Conservation (phyloP, 345 rosid genomes). For the Citrus reticulata region DNA sequence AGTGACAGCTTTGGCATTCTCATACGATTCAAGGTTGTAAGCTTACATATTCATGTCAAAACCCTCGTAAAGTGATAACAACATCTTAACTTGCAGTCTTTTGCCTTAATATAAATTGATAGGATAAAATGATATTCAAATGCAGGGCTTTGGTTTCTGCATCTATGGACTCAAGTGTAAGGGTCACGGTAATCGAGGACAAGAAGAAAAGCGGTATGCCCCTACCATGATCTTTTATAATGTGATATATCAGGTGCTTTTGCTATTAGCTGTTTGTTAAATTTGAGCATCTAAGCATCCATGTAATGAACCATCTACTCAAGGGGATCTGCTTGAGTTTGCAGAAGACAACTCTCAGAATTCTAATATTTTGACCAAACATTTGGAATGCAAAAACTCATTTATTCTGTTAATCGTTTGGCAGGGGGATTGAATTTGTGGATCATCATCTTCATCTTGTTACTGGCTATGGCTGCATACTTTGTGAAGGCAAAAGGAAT, state of each 20-base stretch:
- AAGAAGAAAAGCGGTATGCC: conserved; percentile 38
- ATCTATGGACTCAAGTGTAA: conserved; percentile 90
- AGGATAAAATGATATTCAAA: conserved; percentile 9
- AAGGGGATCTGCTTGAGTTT: not conserved
- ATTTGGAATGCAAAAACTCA: not conserved
- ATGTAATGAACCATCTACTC: not conserved
- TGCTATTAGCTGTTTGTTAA: not conserved
- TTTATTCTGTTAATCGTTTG: not conserved
- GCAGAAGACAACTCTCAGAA: not conserved
- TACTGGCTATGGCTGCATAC: conserved; percentile 37
- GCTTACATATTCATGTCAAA: not conserved
- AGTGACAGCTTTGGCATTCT: conserved; percentile 77
- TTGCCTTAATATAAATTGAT: not conserved
- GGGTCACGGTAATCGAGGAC: conserved; percentile 58
- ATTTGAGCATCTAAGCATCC: not conserved
- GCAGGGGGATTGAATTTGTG: conserved; percentile 40
- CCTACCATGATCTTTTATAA: not conserved
- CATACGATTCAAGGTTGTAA: conserved; percentile 79
- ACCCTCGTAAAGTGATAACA: not conserved
- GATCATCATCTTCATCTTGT: conserved; percentile 33
- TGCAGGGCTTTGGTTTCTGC: conserved; percentile 77
- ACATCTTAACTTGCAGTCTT: not conserved
- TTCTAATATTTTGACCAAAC: not conserved
- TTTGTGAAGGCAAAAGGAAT: conserved; percentile 31
- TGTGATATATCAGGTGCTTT: not conserved